These are phyloP conservation scores for Ophiocordyceps sinensis DNA, from an alignment of 2,329 filamentous ascomycete genomes.

Conservation along the genomic window DNA sequence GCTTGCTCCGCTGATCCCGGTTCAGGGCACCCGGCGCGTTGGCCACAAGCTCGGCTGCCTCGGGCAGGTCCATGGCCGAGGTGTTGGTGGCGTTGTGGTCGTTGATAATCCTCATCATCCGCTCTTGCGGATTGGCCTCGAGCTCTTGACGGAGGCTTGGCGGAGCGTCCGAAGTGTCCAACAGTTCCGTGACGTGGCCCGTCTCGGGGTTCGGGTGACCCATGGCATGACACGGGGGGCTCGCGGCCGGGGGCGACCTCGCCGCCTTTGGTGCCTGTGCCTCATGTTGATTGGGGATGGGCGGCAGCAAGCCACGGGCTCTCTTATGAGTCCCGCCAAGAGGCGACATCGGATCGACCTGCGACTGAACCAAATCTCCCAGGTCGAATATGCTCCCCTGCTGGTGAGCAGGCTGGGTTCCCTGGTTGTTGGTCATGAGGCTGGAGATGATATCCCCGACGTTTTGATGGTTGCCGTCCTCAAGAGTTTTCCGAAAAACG, in stretches of 20 bases:
- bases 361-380: constrained; percentile 40
- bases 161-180: constrained; percentile 36
- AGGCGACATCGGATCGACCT: constrained; percentile 21
- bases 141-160: constrained; percentile 40
- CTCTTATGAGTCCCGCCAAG: constrained; percentile 33
- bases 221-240: constrained; percentile 10
- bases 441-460: constrained; percentile 74
- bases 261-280: constrained; percentile 9
- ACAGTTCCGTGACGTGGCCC: constrained; percentile 46
- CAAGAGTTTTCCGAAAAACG: constrained; percentile 85
- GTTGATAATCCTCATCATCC: constrained; percentile 52
- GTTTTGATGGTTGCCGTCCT: constrained; percentile 62
- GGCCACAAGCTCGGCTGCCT: constrained; percentile 33
- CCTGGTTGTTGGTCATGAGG: constrained; percentile 45
- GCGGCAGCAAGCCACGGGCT: constrained; percentile 37
- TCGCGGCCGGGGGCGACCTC: constrained; percentile 15
- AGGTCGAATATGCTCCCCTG: constrained; percentile 47
- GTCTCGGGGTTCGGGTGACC: constrained; percentile 26
- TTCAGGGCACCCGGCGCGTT: constrained; percentile 39
- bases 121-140: constrained; percentile 41
- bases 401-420: constrained; percentile 23
- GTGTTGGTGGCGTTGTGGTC: constrained; percentile 43
- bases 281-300: constrained; percentile 29
- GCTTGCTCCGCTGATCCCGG: constrained; percentile 41
- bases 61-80: constrained; percentile 35